Percentiles rank a stretch among this genome's conserved stretches.
phyloP scores from a whole-genome alignment of 257 asterid genomes.

The Nicotiana paniculata region DNA sequence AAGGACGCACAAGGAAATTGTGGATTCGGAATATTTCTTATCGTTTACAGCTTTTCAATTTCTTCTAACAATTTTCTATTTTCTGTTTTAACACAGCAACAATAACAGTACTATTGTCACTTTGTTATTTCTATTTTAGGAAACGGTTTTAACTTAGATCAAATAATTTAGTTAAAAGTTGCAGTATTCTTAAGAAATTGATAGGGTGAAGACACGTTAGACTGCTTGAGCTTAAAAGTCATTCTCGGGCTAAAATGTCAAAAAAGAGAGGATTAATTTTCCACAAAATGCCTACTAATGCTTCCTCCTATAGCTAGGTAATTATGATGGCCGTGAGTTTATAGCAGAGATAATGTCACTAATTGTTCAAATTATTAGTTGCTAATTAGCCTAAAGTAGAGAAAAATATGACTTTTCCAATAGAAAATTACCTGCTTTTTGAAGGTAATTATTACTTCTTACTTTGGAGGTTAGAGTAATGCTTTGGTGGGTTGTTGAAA shows the following conservation, averaged over 20 bases:
- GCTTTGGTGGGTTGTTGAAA: slow-evolving; percentile 33
- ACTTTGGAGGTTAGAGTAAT: slow-evolving; percentile 3
- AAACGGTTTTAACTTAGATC: neutral
- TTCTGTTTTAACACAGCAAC: too few relatives aligned
- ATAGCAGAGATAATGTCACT: neutral
- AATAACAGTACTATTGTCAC: too few relatives aligned
- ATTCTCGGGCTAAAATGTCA: neutral
- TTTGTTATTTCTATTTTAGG: too few relatives aligned
- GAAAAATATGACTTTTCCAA: slow-evolving; percentile 9
- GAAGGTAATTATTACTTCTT: neutral
- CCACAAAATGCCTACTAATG: neutral
- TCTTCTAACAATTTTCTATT: too few relatives aligned
- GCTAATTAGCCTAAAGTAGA: slow-evolving; percentile 16
- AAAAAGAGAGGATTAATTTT: neutral
- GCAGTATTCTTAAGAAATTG: neutral
- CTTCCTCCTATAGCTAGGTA: slow-evolving; percentile 14
- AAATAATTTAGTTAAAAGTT: neutral
- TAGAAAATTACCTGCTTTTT: slow-evolving; percentile 15
- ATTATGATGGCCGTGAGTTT: slow-evolving; percentile 23
- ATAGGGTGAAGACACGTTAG: slow-evolving; percentile 2
- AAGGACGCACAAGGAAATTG: too few relatives aligned
- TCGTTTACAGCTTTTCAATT: too few relatives aligned
- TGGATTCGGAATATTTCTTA: too few relatives aligned
- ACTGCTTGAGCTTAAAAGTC: neutral
- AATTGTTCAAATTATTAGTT: slow-evolving; percentile 19